phyloP scores from a whole-genome alignment of 768 basidiomycete species.

The Auricularia sp. region DNA sequence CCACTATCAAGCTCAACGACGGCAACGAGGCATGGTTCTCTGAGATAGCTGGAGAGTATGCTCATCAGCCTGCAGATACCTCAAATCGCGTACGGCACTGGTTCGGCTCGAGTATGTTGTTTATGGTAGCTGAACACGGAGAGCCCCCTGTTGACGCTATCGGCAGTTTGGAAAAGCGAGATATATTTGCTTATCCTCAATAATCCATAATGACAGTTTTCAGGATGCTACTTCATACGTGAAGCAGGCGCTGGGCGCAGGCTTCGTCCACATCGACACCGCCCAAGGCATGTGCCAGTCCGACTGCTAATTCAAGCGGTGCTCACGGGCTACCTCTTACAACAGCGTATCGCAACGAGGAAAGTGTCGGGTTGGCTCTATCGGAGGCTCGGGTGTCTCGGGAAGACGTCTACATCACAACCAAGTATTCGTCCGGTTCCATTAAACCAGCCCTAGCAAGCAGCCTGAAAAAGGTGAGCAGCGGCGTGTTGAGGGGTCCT shows the following conservation, averaged over 20 bases:
- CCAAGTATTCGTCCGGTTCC: constrained; percentile 1
- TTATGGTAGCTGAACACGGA: too few species aligned
- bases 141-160: too few species aligned
- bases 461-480: neutral
- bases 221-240: constrained; percentile 46
- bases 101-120: constrained; percentile 15
- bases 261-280: constrained; percentile 57
- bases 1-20: constrained; percentile 25
- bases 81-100: constrained; percentile 53
- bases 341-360: constrained; percentile 27
- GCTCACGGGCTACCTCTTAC: constrained; percentile 1
- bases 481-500: too few species aligned
- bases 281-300: constrained; percentile 35
- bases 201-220: constrained; percentile 12
- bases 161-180: neutral
- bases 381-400: constrained; percentile 26
- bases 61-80: constrained; percentile 37
- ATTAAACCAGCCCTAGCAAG: neutral
- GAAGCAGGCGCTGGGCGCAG: constrained; percentile 46
- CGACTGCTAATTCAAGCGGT: constrained; percentile 3
- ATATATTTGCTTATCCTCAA: neutral
- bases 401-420: constrained; percentile 29
- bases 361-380: constrained; percentile 28
- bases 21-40: constrained; percentile 21
- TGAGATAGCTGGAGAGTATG: neutral